Evolutionary conservation across 2,329 filamentous ascomycete genomes (phyloP), one percentile per base, ranked within the genome.

Genomic region (Hymenoscyphus infarciens): DNA sequence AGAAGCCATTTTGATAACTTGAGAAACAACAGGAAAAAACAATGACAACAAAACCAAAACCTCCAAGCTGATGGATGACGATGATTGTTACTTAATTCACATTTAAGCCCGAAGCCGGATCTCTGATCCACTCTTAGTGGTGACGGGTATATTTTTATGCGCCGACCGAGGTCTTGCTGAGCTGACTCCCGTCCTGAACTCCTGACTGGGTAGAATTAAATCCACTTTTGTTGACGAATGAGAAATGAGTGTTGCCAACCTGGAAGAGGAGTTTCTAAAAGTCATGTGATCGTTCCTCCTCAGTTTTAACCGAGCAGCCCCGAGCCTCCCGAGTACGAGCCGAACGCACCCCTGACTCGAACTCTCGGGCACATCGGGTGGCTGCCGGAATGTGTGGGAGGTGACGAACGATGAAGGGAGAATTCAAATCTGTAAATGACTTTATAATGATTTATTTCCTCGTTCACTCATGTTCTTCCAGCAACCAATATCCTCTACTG

Each of bases 1-100:
- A 15, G 65, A 62, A 5, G 68, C 66, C 68, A 70, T 70, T 42
- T 16, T 57, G 42, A 25, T 39, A 25, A 8, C 33, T 19, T 58
- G 39, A 56, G 49, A 53, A 54, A 19, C 39, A 57, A 61, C 13
- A 58, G 27, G 45, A 52, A 38, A 25, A 57, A 29, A 45, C 53
- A 62, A 45, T 11, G 27, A 27, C 35, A 7, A 27, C 49, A 52
- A 54, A 33, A 33, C 7, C 19, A 57, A 10, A 22, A 19, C 2
- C 19, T 10, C 42, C 16, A 45, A 54, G n/a, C 42, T 22, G 42
- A 22, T 33, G 56, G 39, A 53, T 55, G 57, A 56, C 16, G 57
- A 61, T 22, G 42, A 42, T 49, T 49, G 38, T 31, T 59, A 59
- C 31, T 52, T 27, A 45, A 49, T 31, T 59, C 25, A 59, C 5